phyloP scores from a whole-genome alignment of 495 filamentous ascomycete genomes.

The Penicillium bialowiezense region DNA sequence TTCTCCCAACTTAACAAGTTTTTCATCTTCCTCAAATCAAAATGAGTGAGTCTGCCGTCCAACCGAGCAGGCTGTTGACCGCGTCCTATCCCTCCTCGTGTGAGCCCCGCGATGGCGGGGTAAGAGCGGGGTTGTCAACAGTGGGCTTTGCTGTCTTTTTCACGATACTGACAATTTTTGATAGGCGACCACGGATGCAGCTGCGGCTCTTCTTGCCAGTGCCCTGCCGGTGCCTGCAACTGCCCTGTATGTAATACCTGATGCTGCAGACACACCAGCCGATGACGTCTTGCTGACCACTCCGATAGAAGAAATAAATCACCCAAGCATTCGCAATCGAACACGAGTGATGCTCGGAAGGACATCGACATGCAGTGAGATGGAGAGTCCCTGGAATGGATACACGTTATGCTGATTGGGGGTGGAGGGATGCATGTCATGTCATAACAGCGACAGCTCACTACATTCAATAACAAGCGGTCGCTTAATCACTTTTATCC shows the following conservation, averaged over 20 bases:
- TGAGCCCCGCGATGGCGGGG: constrained; percentile 17
- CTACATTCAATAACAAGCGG: constrained; percentile 10
- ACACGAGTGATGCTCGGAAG: not conserved
- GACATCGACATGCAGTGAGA: not conserved
- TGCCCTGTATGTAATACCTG: constrained; percentile 36
- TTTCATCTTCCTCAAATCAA: constrained; percentile 9
- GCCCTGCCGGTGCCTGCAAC: constrained; percentile 44
- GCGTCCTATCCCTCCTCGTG: not conserved
- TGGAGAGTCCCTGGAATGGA: not conserved
- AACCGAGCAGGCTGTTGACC: not conserved
- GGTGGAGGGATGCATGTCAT: not conserved
- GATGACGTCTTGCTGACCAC: constrained; percentile 6
- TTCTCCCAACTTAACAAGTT: not conserved
- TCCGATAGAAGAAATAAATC: constrained; percentile 28
- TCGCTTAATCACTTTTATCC: constrained; percentile 21
- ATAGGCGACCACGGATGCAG: constrained; percentile 43
- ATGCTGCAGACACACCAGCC: too few species aligned
- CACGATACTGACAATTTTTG: constrained; percentile 17
- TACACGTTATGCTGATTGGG: not conserved
- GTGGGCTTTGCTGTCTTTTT: constrained; percentile 4
- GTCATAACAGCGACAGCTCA: not conserved
- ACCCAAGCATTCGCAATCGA: constrained; percentile 4
- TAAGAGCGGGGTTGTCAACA: constrained; percentile 22
- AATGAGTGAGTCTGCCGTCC: constrained; percentile 22
- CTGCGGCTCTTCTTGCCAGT: constrained; percentile 47